Conservation (phyloP, 345 rosid genomes). For the Salix purpurea region DNA sequence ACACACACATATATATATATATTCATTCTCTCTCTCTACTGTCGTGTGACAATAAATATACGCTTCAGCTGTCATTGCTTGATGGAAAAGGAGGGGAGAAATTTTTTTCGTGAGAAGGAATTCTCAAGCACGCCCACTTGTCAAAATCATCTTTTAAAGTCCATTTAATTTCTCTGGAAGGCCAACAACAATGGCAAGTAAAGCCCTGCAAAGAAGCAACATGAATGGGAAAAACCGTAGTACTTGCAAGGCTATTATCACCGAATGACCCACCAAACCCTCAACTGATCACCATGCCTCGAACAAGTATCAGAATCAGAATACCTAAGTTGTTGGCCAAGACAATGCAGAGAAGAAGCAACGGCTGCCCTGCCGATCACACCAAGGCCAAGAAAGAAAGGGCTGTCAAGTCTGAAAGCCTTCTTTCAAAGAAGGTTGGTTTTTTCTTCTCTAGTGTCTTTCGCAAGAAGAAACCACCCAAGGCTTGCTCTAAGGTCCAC, state of each 20-base stretch:
- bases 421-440: constrained; percentile 23
- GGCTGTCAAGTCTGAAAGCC: not conserved
- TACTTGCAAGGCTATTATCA: not conserved
- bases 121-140: not conserved
- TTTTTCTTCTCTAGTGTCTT: constrained; percentile 29
- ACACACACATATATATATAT: no score
- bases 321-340: constrained; percentile 26
- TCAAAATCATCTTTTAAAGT: not conserved
- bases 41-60: no score
- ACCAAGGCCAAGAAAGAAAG: constrained; percentile 3
- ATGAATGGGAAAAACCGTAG: not conserved
- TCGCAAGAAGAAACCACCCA: constrained; percentile 9
- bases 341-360: constrained; percentile 14
- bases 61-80: no score
- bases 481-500: not conserved
- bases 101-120: constrained; percentile 18
- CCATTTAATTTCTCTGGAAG: not conserved
- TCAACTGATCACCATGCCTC: constrained; percentile 7
- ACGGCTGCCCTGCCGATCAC: not conserved
- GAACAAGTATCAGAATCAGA: constrained; percentile 28
- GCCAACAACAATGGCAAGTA: constrained; percentile 3
- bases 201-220: not conserved
- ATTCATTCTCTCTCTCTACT: no score
- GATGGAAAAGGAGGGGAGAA: not conserved
- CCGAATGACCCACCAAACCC: not conserved